Evolutionary conservation across 1,139 yeast genomes (phyloP), one percentile per base, ranked within the genome.

Genomic region (Eremothecium coryli): DNA sequence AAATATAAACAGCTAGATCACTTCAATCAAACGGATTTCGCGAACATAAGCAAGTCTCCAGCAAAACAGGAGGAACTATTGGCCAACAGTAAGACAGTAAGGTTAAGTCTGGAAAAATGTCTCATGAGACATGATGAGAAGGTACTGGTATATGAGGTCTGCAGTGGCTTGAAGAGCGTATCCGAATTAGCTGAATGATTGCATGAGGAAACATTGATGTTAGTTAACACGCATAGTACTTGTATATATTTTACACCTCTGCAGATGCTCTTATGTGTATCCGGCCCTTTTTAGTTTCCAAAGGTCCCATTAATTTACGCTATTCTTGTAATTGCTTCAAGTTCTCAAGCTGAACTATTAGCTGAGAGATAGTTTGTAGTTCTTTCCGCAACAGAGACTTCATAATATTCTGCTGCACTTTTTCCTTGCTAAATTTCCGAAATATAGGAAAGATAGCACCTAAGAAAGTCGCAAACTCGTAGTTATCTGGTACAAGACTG

Each of bases 121-220:
- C 39, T 33, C 26, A 23, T 42, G 17, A 41, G 44, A 29, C 10
- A 35, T 11, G 45, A 37, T 6, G 36, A 34, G 23, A 45, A 48
- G 18, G 33, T 46, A 26, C 30, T 45, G 12, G 30, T 53, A 8
- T 45, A 44, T 28, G 44, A 51, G 18, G 50, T 52, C 12, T 54
- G 60, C 33, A 45, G 56, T n/a, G 60, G 58, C 27, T 31, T 47
- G 23, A 49, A 48, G 29, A 52, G 54, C 13, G 35, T 52, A 14
- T 43, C 56, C 11, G 48, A 44, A 22, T 35, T 53, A n/a, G n/a
- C n/a, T n/a, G n/a, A n/a, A n/a, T n/a, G n/a, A n/a, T n/a, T n/a
- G n/a, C n/a, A n/a, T n/a, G n/a, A n/a, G n/a, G n/a, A n/a, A n/a
- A n/a, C n/a, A n/a, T n/a, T n/a, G n/a, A n/a, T n/a, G n/a, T n/a